These are phyloP conservation scores for Auxenochlorella protothecoides DNA, from an alignment of 139 green algal genomes.

Conservation along the genomic window DNA sequence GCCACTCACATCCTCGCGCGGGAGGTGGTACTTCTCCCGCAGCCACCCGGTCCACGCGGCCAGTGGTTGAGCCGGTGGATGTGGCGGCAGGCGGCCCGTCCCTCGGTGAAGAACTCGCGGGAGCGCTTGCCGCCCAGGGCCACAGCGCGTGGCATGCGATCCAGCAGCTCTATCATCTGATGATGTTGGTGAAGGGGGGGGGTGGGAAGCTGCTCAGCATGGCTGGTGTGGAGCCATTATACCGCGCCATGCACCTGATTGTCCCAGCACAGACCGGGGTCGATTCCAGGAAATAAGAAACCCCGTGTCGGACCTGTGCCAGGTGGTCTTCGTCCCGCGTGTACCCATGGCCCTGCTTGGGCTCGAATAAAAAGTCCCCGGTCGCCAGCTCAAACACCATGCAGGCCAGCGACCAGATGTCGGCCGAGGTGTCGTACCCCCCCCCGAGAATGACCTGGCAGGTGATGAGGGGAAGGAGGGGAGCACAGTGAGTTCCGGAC, in stretches of 20 bases:
- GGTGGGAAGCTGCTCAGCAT: too few relatives aligned
- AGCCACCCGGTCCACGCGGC: conserved; percentile 81
- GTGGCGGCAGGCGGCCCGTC: conserved; percentile 81
- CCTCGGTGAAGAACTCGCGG: conserved; percentile 83
- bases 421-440: conserved; percentile 78
- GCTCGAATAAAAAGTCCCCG: conserved; percentile 89
- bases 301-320: conserved; percentile 28
- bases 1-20: conserved; percentile 55
- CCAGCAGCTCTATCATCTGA: conserved; percentile 93
- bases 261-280: too few relatives aligned
- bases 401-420: conserved; percentile 97
- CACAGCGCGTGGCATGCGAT: conserved; percentile 65
- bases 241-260: too few relatives aligned
- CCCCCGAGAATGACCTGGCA: conserved; percentile 62
- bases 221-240: too few relatives aligned
- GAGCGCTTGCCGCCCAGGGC: conserved; percentile 55
- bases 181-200: too few relatives aligned
- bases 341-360: conserved; percentile 1
- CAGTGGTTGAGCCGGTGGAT: conserved; percentile 84
- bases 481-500: too few relatives aligned
- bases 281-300: too few relatives aligned
- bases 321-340: conserved; percentile 95
- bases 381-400: conserved; percentile 97
- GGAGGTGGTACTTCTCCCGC: conserved; percentile 84
- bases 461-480: too few relatives aligned